Evolutionary conservation across 495 filamentous ascomycete genomes (phyloP), one percentile per base, ranked within the genome.

Genomic region (Choiromyces venosus): DNA sequence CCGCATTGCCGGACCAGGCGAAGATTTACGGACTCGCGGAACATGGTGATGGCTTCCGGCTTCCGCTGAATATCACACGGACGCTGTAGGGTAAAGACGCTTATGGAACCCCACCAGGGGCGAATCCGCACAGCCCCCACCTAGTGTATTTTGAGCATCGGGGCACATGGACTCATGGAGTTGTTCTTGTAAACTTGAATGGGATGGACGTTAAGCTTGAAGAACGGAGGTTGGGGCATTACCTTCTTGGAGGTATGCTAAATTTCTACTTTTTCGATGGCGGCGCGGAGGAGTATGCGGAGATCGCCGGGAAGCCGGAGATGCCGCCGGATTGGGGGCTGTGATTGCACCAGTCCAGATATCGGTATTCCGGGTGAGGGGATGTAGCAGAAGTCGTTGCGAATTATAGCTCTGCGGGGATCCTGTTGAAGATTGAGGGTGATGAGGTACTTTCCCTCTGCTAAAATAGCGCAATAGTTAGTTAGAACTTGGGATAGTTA

Each of bases 311-410:
- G 0, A 80, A 86, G n/a, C 87, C 91, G 3, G 87, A 86, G 10
- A 93, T 95, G 91, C 89, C 91, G 84, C 91, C 91, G 7, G 96
- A 95, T 82, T 96, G 92, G 92, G 86, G n/a, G n/a, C n/a, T n/a
- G n/a, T n/a, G n/a, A 72, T 92, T 91, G 81, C 92, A 96, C 77
- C 88, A 95, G 75, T 96, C 92, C 82, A n/a, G n/a, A n/a, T n/a
- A n/a, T n/a, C n/a, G n/a, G n/a, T n/a, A n/a, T n/a, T n/a, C n/a
- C n/a, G n/a, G n/a, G n/a, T n/a, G n/a, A n/a, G n/a, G n/a, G n/a
- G n/a, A n/a, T n/a, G 87, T 95, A 33, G 92, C 92, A 33, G 92
- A 92, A 76, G 91, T 90, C 4, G 88, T 95, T 42, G 87, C 89
- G 46, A 96, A 94, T 81, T 95, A 96, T 83, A 90, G 87, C 75